Conservation (phyloP, 2,329 filamentous ascomycete genomes). For the Huntiella moniliformis region DNA sequence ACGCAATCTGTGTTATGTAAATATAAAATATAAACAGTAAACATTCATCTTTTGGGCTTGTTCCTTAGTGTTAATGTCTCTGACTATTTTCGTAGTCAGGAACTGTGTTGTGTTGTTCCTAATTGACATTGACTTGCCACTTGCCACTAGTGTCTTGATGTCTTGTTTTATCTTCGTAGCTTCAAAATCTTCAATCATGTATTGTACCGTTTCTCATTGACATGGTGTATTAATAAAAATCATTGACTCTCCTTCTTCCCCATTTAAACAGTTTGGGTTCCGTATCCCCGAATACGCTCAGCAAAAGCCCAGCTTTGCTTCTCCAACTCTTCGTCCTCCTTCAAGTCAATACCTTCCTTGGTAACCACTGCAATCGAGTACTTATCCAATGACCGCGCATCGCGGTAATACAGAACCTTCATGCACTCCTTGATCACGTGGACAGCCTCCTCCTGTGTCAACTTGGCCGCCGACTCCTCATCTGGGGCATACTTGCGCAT, state of each 20-base stretch:
- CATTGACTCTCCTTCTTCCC: not conserved
- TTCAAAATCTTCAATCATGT: too few species aligned
- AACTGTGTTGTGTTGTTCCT: too few species aligned
- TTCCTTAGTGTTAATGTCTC: too few species aligned
- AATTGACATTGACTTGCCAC: too few species aligned
- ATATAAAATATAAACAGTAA: too few species aligned
- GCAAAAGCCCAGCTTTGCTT: conserved; percentile 97
- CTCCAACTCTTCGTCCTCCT: conserved; percentile 74
- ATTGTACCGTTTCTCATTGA: too few species aligned
- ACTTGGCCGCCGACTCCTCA: conserved; percentile 52
- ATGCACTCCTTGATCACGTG: conserved; percentile 77
- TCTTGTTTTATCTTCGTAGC: too few species aligned
- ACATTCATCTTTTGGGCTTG: too few species aligned
- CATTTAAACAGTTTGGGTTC: conserved; percentile 52
- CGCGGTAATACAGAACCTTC: conserved; percentile 96
- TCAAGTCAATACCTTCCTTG: conserved; percentile 70
- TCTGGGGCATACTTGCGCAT: conserved; percentile 70
- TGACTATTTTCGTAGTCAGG: too few species aligned
- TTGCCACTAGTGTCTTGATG: too few species aligned
- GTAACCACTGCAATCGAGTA: conserved; percentile 87
- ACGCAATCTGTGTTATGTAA: too few species aligned
- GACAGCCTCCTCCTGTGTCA: conserved; percentile 63
- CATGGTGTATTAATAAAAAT: too few species aligned
- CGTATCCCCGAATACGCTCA: conserved; percentile 84
- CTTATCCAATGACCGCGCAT: conserved; percentile 76